Base-by-base conservation (phyloP, 495 filamentous ascomycete genomes). In the Cetradonia linearis region DNA sequence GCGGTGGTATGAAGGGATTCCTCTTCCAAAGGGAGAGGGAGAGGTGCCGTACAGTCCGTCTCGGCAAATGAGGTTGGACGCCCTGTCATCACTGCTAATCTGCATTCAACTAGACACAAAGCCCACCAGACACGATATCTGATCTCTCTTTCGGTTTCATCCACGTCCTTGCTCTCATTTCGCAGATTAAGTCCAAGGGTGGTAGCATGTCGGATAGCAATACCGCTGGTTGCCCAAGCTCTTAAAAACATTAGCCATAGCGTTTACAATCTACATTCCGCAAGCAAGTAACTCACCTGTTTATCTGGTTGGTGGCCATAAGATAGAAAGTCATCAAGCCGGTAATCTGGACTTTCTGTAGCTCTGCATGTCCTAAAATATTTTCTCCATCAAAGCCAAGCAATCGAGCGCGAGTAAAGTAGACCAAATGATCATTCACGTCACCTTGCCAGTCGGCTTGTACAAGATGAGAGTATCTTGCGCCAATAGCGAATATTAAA, bases 101-200 rank as follows among this genome's bases (percentile, higher is more conserved):
- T 67, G 50, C 83, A 78, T 60, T 87, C 84, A 55, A 86, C 74
- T 1, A 74, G 78, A 60, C 83, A 84, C 5, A 87, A 62, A 37
- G 82, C 80, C 79, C 82, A 86, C 83, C 83, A 87, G 20, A 86
- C 75, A 42, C 81, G 79, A 54, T 83, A 78, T 47, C 83, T 77
- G 54, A 79, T 74, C 65, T 86, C 84, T 65, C 81, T 83, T n/a
- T 83, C 76, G 14, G 75, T 65, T 58, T 79, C 75, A 9, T 73
- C 63, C 2, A 81, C 74, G 2, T 70, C 67, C 20, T 74, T 71
- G 50, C 76, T 79, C 28, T 78, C 77, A 62, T 78, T 86, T 42
- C 83, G 82, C 65, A 86, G 72, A 63, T 87, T 83, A 25, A 88
- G 73, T 9, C 83, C 84, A 13, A 87, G 75, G 2, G 79, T 78